Base-by-base conservation (phyloP, 371 early-diverging fungal species). In the Mortierella sp. region DNA sequence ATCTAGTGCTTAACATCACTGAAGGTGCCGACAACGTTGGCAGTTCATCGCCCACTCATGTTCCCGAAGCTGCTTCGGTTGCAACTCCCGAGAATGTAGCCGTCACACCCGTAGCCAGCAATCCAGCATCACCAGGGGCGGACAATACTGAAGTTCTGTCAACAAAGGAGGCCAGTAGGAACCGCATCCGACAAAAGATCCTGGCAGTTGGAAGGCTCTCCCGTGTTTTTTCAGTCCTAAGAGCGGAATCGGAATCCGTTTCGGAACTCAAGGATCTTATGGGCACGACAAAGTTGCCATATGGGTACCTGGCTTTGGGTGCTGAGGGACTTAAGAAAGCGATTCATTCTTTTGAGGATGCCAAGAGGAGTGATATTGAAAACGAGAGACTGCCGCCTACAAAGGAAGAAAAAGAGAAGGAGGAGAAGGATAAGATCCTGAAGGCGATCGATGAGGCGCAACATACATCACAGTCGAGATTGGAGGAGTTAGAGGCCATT, bases 361-460 rank as follows among this genome's bases (percentile, higher is more conserved):
- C 98, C 28, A 94, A 93, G 73, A 85, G 87, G 16, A 93, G 93
- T 32, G 98, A 98, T 85, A 76, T 89, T 26, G 94, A 96, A 57
- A 98, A 98, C 83, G 99, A 98, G 84, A 90, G 94, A 62, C 74
- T 98, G 66, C 99, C 99, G 28, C 97, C 97, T 24, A 90, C 90
- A 18, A 89, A 91, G 73, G 88, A 87, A 71, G 88, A 85, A 45
- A 86, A 84, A 37, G 89, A 87, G n/a, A 86, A 85, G 43, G 64
- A 73, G 24, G 79, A 83, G 8, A 83, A 84, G 67, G 68, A 83
- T 54, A 89, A 87, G 69, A 88, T 89, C 59, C 76, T 84, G 70
- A 86, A 85, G 39, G 89, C 90, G 14, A 86, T 83, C 57, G 87
- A 80, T 45, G 86, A 86, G 65, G 90, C 90, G 4, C 35, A 66